Percentiles rank a stretch among this genome's conserved stretches.
Conservation (phyloP, 148 eudicot genomes). For the Polygonum aviculare region DNA sequence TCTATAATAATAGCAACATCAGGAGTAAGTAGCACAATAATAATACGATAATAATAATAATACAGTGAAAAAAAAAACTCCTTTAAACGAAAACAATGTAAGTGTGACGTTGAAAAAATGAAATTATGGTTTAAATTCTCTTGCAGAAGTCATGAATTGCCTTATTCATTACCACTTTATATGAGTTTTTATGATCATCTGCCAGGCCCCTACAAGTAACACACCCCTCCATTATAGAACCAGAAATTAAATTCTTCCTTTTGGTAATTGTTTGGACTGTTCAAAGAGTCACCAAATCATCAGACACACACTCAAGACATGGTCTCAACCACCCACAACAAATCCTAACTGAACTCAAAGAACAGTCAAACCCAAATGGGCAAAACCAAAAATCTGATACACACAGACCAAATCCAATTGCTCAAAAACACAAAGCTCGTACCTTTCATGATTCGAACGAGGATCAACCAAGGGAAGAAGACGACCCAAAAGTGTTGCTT, state of each 20-base stretch:
- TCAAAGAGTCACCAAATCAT: background rate
- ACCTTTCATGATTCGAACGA: background rate
- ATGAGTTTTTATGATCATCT: background rate
- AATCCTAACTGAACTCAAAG: background rate
- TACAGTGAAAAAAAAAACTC: background rate
- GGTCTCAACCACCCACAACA: conserved; percentile 2
- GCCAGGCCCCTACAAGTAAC: background rate
- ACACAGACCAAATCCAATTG: background rate
- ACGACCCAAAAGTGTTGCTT: background rate
- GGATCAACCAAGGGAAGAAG: background rate
- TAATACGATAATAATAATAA: too few species aligned
- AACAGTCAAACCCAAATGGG: background rate
- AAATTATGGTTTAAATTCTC: background rate
- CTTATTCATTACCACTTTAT: background rate
- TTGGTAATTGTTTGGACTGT: background rate
- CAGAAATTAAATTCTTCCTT: background rate
- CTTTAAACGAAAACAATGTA: background rate
- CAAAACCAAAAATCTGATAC: background rate
- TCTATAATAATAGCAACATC: background rate
- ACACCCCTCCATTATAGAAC: background rate
- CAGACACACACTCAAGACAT: background rate
- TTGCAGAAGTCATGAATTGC: background rate
- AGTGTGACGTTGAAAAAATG: background rate
- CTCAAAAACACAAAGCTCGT: background rate
- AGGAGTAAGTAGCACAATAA: too few species aligned